Evolutionary conservation across 345 rosid genomes (phyloP).

Genomic region (Firmiana major): DNA sequence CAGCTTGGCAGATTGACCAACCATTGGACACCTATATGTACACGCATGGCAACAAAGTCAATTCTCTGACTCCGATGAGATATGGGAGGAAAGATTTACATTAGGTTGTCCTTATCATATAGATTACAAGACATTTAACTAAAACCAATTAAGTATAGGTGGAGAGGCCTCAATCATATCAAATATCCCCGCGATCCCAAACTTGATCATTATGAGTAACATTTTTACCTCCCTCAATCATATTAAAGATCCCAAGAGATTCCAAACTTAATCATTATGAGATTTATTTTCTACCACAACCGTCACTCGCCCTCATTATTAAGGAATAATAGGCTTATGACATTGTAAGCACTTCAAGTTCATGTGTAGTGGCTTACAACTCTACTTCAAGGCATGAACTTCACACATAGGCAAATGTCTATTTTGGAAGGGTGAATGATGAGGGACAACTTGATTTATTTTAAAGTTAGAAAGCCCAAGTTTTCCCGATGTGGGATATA

Average conservation of each 20-base stretch:
- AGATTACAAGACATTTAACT: background rate
- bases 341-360: background rate
- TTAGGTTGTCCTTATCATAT: background rate
- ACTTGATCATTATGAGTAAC: background rate
- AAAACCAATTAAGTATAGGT: background rate
- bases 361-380: background rate
- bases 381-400: background rate
- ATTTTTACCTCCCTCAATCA: background rate
- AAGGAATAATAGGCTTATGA: background rate
- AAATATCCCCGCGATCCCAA: background rate
- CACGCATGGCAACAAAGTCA: background rate
- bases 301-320: background rate
- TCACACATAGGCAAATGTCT: background rate
- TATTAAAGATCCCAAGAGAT: background rate
- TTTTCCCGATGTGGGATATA: background rate
- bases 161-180: background rate
- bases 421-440: background rate
- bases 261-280: background rate
- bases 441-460: background rate
- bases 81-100: background rate
- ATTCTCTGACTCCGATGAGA: background rate
- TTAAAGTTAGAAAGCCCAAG: background rate
- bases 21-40: background rate
- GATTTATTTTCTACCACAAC: background rate
- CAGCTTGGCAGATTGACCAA: background rate